Conservation (phyloP, 2,329 filamentous ascomycete species). For the Stachybotrys chlorohalonatus region DNA sequence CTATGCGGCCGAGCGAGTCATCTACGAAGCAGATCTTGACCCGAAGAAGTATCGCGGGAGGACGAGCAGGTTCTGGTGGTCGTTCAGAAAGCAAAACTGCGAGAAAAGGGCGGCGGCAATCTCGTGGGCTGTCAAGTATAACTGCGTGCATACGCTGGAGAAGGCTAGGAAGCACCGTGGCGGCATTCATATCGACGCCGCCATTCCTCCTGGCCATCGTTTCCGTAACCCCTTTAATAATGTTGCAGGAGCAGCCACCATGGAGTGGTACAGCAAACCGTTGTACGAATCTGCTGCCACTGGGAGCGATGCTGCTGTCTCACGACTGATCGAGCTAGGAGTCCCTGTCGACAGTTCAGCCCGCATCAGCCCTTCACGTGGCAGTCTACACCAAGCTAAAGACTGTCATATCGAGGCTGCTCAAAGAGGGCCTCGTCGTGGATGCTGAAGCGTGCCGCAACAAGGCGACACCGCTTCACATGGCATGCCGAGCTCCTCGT, state of each 20-base stretch:
- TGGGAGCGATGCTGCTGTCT: not conserved
- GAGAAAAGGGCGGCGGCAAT: not conserved
- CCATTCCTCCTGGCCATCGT: not conserved
- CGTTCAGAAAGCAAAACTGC: not conserved
- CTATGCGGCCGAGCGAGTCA: not conserved
- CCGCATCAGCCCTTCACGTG: not conserved
- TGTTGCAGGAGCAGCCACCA: not conserved
- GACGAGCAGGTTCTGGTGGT: not conserved
- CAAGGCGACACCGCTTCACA: not conserved
- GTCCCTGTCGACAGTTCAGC: not conserved
- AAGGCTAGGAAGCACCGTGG: not conserved
- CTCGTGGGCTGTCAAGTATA: not conserved
- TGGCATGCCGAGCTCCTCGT: not conserved
- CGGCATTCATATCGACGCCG: not conserved
- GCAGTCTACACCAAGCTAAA: not conserved
- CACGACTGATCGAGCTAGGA: not conserved
- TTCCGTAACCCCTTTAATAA: not conserved
- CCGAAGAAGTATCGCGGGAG: not conserved
- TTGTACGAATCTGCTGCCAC: not conserved
- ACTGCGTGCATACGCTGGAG: not conserved
- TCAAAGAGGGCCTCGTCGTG: not conserved
- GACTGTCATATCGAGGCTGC: not conserved
- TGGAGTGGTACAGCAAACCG: not conserved
- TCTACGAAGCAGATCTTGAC: not conserved
- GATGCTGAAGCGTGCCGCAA: not conserved